These are phyloP conservation scores for Coemansia sp. DNA, from an alignment of 192 early-diverging fungal species.

Conservation along the genomic window DNA sequence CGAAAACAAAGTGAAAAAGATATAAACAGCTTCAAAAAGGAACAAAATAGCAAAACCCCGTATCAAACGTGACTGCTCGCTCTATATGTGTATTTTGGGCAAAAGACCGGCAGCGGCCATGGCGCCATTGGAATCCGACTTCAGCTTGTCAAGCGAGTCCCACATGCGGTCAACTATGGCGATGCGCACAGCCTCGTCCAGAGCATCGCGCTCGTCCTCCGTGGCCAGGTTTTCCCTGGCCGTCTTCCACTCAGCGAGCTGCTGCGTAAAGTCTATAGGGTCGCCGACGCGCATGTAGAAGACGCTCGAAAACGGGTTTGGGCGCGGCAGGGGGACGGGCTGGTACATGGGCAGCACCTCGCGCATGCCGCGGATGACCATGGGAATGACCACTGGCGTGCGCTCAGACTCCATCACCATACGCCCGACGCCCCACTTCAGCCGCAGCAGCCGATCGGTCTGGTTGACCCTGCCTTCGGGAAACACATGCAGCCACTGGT, in stretches of 20 bases:
- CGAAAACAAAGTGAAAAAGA: too few species aligned
- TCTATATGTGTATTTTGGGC: background rate
- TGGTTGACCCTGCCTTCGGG: slow-evolving; percentile 79
- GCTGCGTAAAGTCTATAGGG: slow-evolving; percentile 64
- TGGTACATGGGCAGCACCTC: slow-evolving; percentile 59
- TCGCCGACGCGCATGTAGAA: slow-evolving; percentile 69
- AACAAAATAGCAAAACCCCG: background rate
- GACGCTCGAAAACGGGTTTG: slow-evolving; percentile 54
- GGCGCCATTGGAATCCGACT: slow-evolving; percentile 6
- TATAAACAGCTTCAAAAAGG: too few species aligned
- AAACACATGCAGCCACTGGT: slow-evolving; percentile 86
- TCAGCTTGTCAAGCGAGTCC: slow-evolving; percentile 20
- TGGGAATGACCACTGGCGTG: slow-evolving; percentile 67
- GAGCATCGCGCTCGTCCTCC: slow-evolving; percentile 16
- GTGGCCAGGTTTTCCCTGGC: slow-evolving; percentile 17
- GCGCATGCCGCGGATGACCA: slow-evolving; percentile 68
- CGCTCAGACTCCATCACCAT: slow-evolving; percentile 76
- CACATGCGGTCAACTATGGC: slow-evolving; percentile 31
- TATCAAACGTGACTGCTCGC: too few species aligned
- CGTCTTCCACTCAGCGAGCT: slow-evolving; percentile 55
- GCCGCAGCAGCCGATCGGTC: slow-evolving; percentile 38
- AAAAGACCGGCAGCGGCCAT: slow-evolving; percentile 1
- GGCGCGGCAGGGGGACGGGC: slow-evolving; percentile 30
- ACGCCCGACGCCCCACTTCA: slow-evolving; percentile 86
- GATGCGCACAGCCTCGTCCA: slow-evolving; percentile 38